Conservation (phyloP, 139 green algal species). For the Closterium sp. region DNA sequence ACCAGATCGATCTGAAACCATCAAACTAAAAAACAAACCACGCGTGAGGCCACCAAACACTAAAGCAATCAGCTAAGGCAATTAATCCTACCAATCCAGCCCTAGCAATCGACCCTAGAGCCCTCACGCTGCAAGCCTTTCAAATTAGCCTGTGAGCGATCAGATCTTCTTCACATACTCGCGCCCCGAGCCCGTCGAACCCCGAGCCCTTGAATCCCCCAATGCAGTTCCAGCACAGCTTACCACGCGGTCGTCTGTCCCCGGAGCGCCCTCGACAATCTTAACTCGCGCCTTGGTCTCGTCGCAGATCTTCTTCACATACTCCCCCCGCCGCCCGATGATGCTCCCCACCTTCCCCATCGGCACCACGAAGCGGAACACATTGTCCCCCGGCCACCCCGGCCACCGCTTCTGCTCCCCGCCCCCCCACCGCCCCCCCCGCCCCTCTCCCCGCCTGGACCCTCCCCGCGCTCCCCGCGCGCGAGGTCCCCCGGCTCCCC, state of each 20-base stretch:
- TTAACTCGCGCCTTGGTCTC: conserved; percentile 32
- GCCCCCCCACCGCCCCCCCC: not conserved
- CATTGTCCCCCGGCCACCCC: conserved; percentile 38
- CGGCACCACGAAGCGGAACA: conserved; percentile 28
- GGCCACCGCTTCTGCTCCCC: conserved; percentile 22
- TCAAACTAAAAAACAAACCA: too few relatives aligned
- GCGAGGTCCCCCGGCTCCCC: too few relatives aligned
- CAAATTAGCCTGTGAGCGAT: not conserved
- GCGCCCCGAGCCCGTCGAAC: too few relatives aligned
- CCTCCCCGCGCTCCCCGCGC: too few relatives aligned
- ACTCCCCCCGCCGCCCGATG: conserved; percentile 34
- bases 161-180: not conserved
- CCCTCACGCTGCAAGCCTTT: not conserved
- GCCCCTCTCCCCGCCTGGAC: not conserved
- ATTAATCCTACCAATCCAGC: too few relatives aligned
- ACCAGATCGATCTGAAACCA: too few relatives aligned
- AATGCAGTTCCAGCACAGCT: too few relatives aligned
- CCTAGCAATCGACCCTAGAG: not conserved
- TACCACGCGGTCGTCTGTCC: conserved; percentile 30
- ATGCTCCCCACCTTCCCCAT: conserved; percentile 36
- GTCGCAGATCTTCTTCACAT: conserved; percentile 48
- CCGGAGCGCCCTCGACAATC: conserved; percentile 32
- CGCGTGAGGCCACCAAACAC: too few relatives aligned
- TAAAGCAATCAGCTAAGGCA: too few relatives aligned
- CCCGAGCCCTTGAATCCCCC: too few relatives aligned